Percentiles rank a stretch among this genome's conserved stretches.
Conservation (phyloP, 306 rosid species). For the Quercus suber region DNA sequence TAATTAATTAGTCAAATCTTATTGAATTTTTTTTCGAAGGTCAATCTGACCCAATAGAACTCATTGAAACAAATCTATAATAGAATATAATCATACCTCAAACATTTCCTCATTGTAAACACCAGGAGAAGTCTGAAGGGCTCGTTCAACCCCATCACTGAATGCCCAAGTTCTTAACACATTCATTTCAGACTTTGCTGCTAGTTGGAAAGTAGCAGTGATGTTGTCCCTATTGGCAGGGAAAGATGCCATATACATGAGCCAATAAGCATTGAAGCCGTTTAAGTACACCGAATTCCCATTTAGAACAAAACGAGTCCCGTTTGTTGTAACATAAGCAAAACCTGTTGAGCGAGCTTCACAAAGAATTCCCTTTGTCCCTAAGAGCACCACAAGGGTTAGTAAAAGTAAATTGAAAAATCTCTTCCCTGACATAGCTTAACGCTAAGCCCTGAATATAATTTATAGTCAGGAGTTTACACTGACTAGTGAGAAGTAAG, state of each 20-base stretch:
- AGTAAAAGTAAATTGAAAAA: neutral
- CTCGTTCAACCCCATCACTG: constrained; percentile 25
- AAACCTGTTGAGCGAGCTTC: neutral
- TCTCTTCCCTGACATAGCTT: neutral
- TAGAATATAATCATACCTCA: constrained; percentile 12
- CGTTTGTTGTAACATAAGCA: constrained; percentile 32
- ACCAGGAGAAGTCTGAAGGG: constrained; percentile 41
- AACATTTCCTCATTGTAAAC: constrained; percentile 30
- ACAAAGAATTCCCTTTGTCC: neutral
- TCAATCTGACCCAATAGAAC: too few relatives aligned
- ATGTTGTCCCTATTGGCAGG: constrained; percentile 42
- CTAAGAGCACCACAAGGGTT: neutral
- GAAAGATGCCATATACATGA: constrained; percentile 53
- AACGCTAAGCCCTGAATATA: neutral
- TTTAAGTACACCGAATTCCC: constrained; percentile 36
- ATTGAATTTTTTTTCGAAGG: too few relatives aligned
- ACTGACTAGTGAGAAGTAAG: too few relatives aligned
- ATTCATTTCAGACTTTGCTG: constrained; percentile 35
- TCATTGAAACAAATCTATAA: neutral
- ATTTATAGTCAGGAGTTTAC: too few relatives aligned
- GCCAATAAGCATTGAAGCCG: constrained; percentile 61
- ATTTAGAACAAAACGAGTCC: constrained; percentile 35
- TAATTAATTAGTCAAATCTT: too few relatives aligned
- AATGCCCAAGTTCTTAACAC: constrained; percentile 38
- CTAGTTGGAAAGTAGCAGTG: constrained; percentile 28